A percentile compares a stretch with the other conserved stretches of the same genome.
Conservation (phyloP, 805 yeast species). For the Priceomyces haplophilus region DNA sequence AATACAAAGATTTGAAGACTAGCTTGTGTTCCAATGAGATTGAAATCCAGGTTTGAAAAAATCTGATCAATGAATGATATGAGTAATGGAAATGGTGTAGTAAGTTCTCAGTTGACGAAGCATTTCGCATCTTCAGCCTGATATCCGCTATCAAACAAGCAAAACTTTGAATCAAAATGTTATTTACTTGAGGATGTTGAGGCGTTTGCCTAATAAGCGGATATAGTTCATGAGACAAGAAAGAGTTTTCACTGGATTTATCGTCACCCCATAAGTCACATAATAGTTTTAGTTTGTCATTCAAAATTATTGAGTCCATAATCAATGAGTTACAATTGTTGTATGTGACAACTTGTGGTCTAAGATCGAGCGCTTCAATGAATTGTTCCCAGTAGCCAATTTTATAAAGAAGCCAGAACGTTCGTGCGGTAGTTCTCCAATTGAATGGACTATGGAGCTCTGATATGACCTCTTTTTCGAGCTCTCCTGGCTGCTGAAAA, state of each 20-base stretch:
- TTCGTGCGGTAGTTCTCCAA: slow-evolving; percentile 5
- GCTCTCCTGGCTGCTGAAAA: slow-evolving; percentile 11
- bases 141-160: slow-evolving; percentile 12
- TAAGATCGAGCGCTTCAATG: slow-evolving; percentile 11
- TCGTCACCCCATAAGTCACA: not conserved
- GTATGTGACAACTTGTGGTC: slow-evolving; percentile 5
- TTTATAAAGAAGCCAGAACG: slow-evolving; percentile 27
- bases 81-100: not conserved
- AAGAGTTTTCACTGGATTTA: not conserved
- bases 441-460: slow-evolving; percentile 13
- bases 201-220: slow-evolving; percentile 11
- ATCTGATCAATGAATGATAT: slow-evolving; percentile 2
- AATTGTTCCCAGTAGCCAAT: slow-evolving; percentile 31
- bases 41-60: slow-evolving; percentile 6
- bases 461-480: slow-evolving; percentile 10
- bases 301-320: slow-evolving; percentile 19
- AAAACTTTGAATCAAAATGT: slow-evolving; percentile 16
- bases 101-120: not conserved
- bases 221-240: slow-evolving; percentile 8
- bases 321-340: slow-evolving; percentile 20
- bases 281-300: slow-evolving; percentile 14
- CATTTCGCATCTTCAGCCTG: slow-evolving; percentile 1
- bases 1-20: slow-evolving; percentile 24
- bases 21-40: slow-evolving; percentile 2
- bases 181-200: slow-evolving; percentile 20